Conservation (phyloP, 306 rosid genomes). For the Urtica urens region DNA sequence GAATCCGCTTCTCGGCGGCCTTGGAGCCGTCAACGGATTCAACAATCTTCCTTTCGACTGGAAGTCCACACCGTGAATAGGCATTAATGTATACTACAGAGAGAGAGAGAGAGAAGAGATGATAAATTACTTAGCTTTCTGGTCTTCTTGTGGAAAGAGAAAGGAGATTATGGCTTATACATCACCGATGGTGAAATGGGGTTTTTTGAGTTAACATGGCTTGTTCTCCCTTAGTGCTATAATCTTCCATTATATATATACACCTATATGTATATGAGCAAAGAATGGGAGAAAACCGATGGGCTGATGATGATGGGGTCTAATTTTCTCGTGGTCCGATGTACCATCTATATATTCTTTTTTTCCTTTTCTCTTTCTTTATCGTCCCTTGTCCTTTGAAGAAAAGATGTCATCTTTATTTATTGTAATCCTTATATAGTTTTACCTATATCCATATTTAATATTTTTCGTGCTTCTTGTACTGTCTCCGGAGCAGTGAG, state of each 20-base stretch:
- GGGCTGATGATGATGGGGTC: constrained; percentile 43
- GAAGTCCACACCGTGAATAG: constrained; percentile 63
- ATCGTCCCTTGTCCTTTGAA: neutral
- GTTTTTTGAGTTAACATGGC: constrained; percentile 35
- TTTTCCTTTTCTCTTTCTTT: constrained; percentile 3
- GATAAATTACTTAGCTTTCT: too few relatives aligned
- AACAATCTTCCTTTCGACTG: constrained; percentile 83
- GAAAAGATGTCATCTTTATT: neutral
- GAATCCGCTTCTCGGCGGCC: constrained; percentile 72
- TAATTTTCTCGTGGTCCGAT: constrained; percentile 20
- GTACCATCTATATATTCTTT: constrained; percentile 44
- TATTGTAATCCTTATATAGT: too few relatives aligned
- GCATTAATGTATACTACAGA: constrained; percentile 10
- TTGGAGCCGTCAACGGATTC: constrained; percentile 74
- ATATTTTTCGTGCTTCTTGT: neutral
- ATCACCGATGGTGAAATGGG: neutral
- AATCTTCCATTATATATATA: constrained; percentile 48
- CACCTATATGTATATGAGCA: constrained; percentile 29
- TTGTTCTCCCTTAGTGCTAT: constrained; percentile 47
- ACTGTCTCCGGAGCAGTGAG: too few relatives aligned
- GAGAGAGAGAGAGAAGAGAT: constrained; percentile 23
- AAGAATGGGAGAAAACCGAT: constrained; percentile 40
- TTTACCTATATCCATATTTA: too few relatives aligned
- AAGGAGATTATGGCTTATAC: constrained; percentile 10
- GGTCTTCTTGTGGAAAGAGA: constrained; percentile 46